phyloP scores from a whole-genome alignment of 2,329 filamentous ascomycete species.

The Aspergillus awamori region DNA sequence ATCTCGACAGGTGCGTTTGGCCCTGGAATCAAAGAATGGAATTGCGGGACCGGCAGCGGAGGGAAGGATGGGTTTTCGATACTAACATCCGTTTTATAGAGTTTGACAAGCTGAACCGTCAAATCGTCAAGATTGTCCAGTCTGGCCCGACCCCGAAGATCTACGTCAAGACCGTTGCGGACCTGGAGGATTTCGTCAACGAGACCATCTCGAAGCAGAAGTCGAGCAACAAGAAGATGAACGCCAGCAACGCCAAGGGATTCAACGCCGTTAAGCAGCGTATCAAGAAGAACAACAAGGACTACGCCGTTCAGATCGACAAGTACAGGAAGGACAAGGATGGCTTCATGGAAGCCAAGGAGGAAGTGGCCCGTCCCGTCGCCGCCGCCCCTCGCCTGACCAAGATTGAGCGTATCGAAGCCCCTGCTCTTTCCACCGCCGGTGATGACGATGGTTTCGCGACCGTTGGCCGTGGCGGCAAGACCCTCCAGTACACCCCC shows the following conservation, averaged over 20 bases:
- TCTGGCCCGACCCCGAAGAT: conserved; percentile 81
- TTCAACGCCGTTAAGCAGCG: conserved; percentile 97
- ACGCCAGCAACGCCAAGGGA: conserved; percentile 88
- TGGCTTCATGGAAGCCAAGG: conserved; percentile 81
- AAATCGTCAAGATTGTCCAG: conserved; percentile 76
- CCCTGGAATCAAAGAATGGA: background rate
- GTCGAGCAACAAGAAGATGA: conserved; percentile 97
- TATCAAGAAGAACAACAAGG: conserved; percentile 98
- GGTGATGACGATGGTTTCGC: conserved; percentile 84
- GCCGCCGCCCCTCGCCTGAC: conserved; percentile 56
- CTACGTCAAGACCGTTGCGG: conserved; percentile 90
- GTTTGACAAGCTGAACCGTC: conserved; percentile 91
- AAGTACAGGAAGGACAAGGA: conserved; percentile 84
- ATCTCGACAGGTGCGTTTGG: conserved; percentile 76
- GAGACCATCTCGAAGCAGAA: conserved; percentile 96
- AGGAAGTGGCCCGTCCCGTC: conserved; percentile 64
- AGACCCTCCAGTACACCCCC: conserved; percentile 86
- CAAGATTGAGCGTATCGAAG: conserved; percentile 45
- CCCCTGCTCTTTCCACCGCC: conserved; percentile 52
- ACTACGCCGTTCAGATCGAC: conserved; percentile 85
- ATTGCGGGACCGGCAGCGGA: background rate
- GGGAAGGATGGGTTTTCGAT: conserved; percentile 7
- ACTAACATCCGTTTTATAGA: conserved; percentile 56
- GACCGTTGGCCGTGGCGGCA: conserved; percentile 85
- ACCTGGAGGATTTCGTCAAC: conserved; percentile 91